Percentiles rank a stretch among this genome's conserved stretches.
These are phyloP conservation scores for Przewalskia tangutica DNA, from an alignment of 257 asterid genomes.

Conservation along the genomic window DNA sequence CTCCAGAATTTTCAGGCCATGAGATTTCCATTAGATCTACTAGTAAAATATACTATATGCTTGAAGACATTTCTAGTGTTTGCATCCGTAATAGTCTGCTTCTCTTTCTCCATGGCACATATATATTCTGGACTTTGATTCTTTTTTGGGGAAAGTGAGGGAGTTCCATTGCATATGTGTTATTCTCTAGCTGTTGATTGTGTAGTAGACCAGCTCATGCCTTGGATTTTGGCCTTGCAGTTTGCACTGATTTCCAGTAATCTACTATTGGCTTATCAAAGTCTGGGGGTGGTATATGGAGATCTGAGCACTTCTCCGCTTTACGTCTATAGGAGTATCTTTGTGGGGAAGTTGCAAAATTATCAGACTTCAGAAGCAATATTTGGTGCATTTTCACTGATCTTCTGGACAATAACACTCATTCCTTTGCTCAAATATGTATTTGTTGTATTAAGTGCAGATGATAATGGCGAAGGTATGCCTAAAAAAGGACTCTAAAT, in stretches of 20 bases:
- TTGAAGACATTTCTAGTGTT: not conserved
- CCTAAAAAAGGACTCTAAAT: not conserved
- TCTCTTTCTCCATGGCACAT: not conserved
- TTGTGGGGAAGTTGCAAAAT: constrained; percentile 51
- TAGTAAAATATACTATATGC: not conserved
- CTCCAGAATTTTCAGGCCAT: not conserved
- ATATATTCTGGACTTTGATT: not conserved
- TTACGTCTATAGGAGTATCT: constrained; percentile 68
- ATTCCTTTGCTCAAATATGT: constrained; percentile 89
- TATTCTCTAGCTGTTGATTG: not conserved
- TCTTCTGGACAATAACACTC: constrained; percentile 91
- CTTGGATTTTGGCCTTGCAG: constrained; percentile 34
- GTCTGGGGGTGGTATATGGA: constrained; percentile 97
- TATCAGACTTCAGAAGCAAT: constrained; percentile 54
- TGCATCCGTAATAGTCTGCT: not conserved
- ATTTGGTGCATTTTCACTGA: constrained; percentile 82
- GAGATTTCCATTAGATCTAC: not conserved
- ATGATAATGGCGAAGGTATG: constrained; percentile 96
- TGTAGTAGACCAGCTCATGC: not conserved
- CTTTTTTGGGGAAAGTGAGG: not conserved
- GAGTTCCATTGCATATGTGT: not conserved
- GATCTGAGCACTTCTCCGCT: constrained; percentile 95
- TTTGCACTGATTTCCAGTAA: constrained; percentile 36
- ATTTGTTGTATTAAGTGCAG: constrained; percentile 54
- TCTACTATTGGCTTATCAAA: constrained; percentile 74